These are phyloP conservation scores for Saccharomyces hybrid DNA, from an alignment of 1,139 yeast genomes.

Conservation along the genomic window DNA sequence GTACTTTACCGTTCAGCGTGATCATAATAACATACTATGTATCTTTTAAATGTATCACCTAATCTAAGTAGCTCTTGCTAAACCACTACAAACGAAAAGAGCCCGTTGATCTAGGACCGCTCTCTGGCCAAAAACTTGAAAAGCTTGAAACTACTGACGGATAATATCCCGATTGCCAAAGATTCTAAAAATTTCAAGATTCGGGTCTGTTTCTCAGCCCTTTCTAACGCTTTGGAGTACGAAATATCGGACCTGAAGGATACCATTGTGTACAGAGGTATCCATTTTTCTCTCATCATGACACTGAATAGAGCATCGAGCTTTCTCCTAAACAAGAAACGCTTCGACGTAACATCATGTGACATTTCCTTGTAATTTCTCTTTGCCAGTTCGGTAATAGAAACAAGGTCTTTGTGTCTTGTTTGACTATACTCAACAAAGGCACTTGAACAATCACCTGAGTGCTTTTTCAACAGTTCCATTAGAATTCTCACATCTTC, in stretches of 20 bases:
- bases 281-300: constrained; percentile 54
- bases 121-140: neutral
- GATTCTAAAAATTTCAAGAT: constrained; percentile 14
- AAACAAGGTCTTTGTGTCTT: constrained; percentile 60
- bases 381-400: constrained; percentile 73
- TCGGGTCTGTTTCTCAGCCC: constrained; percentile 43
- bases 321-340: constrained; percentile 58
- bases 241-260: constrained; percentile 79
- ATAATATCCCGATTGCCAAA: constrained; percentile 9
- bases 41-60: neutral
- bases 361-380: constrained; percentile 86
- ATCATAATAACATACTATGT: neutral
- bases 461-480: constrained; percentile 42
- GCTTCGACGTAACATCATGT: constrained; percentile 59
- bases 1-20: neutral
- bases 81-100: neutral
- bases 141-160: constrained; percentile 7
- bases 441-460: constrained; percentile 42
- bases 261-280: constrained; percentile 87
- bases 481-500: constrained; percentile 74
- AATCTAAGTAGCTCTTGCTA: neutral
- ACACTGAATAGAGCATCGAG: constrained; percentile 61
- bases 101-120: neutral
- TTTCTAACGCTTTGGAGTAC: constrained; percentile 62
- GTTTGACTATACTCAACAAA: constrained; percentile 49